A percentile compares a stretch with the other conserved stretches of the same genome.
Conservation (phyloP, 2,329 filamentous ascomycete species). For the Clonostachys rhizophaga region DNA sequence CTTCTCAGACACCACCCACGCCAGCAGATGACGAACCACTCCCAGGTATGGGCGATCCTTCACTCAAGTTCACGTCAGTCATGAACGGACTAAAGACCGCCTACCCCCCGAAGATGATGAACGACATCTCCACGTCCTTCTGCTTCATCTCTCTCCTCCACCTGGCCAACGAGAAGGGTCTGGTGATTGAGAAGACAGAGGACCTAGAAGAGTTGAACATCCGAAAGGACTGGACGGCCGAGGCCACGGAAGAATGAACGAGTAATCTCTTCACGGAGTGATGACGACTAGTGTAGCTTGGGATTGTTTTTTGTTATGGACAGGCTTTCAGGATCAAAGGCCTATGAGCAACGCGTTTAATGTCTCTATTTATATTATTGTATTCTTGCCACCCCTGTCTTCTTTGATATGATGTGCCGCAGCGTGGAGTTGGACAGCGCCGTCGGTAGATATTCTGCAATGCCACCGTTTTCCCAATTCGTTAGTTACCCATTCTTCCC, state of each 20-base stretch:
- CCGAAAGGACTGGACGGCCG: constrained; percentile 56
- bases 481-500: too few relatives aligned
- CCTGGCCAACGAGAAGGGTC: constrained; percentile 86
- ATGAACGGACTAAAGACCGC: constrained; percentile 86
- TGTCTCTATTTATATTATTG: too few relatives aligned
- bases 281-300: not conserved
- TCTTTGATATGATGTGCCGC: too few relatives aligned
- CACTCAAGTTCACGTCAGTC: constrained; percentile 81
- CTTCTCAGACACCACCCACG: constrained; percentile 4
- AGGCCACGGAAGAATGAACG: constrained; percentile 36
- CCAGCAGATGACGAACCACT: not conserved
- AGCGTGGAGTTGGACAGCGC: too few relatives aligned
- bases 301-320: too few relatives aligned
- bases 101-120: constrained; percentile 81
- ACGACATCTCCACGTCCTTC: constrained; percentile 88
- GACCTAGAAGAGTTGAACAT: constrained; percentile 57
- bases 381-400: too few relatives aligned
- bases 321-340: too few relatives aligned
- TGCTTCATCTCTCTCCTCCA: constrained; percentile 94
- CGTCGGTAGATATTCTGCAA: too few relatives aligned
- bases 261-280: constrained; percentile 10
- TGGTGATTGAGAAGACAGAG: constrained; percentile 65
- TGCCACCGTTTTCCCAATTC: too few relatives aligned
- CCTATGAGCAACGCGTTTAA: too few relatives aligned
- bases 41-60: constrained; percentile 32